Base-by-base conservation (phyloP, 768 basidiomycete species). In the Russula compacta region DNA sequence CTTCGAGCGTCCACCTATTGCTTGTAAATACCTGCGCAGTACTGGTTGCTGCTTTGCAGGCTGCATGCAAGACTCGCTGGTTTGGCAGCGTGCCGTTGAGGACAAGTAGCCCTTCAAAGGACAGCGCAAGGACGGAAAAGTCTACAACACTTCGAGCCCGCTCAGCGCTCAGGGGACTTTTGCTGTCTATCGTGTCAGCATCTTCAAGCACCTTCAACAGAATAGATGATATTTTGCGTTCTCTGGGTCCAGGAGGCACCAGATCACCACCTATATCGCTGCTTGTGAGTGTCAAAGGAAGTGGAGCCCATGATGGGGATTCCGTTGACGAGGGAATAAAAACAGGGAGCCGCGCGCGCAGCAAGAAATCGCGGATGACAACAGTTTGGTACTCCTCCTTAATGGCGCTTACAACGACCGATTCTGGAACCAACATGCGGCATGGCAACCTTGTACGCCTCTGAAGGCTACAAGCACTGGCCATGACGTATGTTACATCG, bases 131-230 rank as follows among this genome's bases (percentile, higher is more conserved):
- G 8, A 91, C 76, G 6, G 84, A 82, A 35, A 86, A 71, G 69
- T 98, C 93, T 56, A 97, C 67, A 4, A 81, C 76, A 35, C 79
- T 77, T 21, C 92, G 83, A 4, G 85, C 78, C 49, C 76, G 78
- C 69, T 90, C 90, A 0, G 81, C 82, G 7, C 81, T 82, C 24
- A 78, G 76, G 60, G 75, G 75, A 12, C 66, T 62, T 33, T 65
- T 66, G 7, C 58, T 68, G 14, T 74, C 73, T 21, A 71, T 72
- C 6, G 61, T 49, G 44, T 82, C 80, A 15, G 85, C 68, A 33
- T 77, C 72, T 52, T 87, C 84, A 24, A 92, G 73, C 2, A 79
- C 75, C 66, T 83, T 83, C n/a, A 81, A 69, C 6, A 95, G 71
- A 66, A 86, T 87, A 0, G 76, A 68, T 0, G 84, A 87, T 21